A percentile compares a stretch with the other conserved stretches of the same genome.
Evolutionary conservation across 192 early-diverging fungal species (phyloP).

Genomic region (Umbelopsis sp.): DNA sequence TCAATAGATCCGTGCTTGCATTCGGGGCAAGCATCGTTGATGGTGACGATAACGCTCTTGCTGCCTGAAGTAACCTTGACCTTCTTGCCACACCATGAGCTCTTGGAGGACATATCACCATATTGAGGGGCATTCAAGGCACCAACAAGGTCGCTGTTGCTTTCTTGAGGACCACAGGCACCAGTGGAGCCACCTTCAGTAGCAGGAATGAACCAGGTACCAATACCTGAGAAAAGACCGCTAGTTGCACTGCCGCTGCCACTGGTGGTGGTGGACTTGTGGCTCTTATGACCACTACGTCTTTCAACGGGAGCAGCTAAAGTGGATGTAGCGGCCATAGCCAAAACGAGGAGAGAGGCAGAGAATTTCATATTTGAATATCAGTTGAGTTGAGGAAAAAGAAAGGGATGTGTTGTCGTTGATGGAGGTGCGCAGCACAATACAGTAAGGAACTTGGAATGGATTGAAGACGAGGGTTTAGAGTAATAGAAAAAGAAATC

Average conservation of each 20-base stretch:
- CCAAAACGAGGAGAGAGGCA: not conserved
- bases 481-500: not conserved
- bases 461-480: not conserved
- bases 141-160: constrained; percentile 21
- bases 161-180: constrained; percentile 34
- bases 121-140: constrained; percentile 38
- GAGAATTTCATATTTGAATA: not conserved
- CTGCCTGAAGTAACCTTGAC: constrained; percentile 36
- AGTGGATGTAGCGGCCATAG: not conserved
- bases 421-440: constrained; percentile 5
- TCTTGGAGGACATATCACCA: constrained; percentile 32
- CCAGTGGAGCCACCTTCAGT: constrained; percentile 32
- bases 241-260: too few relatives aligned
- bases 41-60: constrained; percentile 35
- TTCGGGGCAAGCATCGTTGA: constrained; percentile 49
- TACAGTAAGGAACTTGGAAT: not conserved
- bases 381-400: not conserved
- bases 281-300: not conserved
- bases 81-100: constrained; percentile 34
- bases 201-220: constrained; percentile 35
- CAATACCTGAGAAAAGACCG: constrained; percentile 27
- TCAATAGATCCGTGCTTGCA: constrained; percentile 40
- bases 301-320: constrained; percentile 6
- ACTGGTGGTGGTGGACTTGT: not conserved
- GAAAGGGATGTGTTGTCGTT: not conserved